Conservation (phyloP, 2,329 filamentous ascomycete species). For the Aspergillus floridensis region DNA sequence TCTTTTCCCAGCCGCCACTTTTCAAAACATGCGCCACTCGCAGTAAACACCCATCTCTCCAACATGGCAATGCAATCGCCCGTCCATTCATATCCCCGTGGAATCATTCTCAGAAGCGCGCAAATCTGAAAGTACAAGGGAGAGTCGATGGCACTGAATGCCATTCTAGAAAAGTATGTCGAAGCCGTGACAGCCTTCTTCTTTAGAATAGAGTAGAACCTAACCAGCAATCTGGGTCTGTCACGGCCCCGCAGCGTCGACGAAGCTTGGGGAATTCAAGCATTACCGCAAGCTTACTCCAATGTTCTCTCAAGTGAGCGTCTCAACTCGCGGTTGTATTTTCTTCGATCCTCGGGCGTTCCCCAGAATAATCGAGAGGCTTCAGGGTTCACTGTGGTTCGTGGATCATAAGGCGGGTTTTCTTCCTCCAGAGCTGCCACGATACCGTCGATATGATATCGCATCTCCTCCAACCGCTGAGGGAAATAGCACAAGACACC, state of each 20-base stretch:
- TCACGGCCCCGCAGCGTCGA: conserved; percentile 1
- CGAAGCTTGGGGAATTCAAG: not conserved
- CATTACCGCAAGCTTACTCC: conserved; percentile 25
- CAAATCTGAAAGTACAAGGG: too few species aligned
- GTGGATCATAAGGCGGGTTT: conserved; percentile 81
- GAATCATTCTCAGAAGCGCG: too few species aligned
- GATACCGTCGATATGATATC: conserved; percentile 79
- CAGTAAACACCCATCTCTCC: too few species aligned
- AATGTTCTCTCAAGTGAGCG: conserved; percentile 62
- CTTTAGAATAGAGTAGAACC: not conserved
- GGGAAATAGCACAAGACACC: conserved; percentile 82
- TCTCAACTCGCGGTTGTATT: conserved; percentile 77
- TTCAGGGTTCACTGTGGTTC: conserved; percentile 81
- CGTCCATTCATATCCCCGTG: too few species aligned
- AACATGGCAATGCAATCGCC: too few species aligned
- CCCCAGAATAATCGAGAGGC: conserved; percentile 88
- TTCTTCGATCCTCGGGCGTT: conserved; percentile 70
- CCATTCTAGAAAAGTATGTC: too few species aligned
- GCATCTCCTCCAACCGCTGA: conserved; percentile 69
- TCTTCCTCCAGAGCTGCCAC: conserved; percentile 83
- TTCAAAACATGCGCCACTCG: too few species aligned
- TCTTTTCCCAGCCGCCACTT: too few species aligned
- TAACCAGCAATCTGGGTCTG: not conserved
- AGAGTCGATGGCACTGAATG: too few species aligned
- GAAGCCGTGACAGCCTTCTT: too few species aligned